phyloP scores from a whole-genome alignment of 768 basidiomycete genomes.

The Suillus paluster region DNA sequence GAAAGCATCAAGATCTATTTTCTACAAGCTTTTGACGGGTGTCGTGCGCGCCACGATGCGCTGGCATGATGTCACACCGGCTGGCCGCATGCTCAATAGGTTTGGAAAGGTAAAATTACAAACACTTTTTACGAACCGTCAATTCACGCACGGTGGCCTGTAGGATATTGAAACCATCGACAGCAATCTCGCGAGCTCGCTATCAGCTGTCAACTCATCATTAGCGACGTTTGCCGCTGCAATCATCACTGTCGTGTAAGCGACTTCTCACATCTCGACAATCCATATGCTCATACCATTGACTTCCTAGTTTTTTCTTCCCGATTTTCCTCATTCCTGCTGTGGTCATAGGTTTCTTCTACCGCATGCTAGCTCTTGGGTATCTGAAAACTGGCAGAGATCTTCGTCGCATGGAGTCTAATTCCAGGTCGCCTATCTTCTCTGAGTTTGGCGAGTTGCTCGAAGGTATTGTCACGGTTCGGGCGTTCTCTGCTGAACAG shows the following conservation, averaged over 20 bases:
- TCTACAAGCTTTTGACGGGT: conserved; percentile 60
- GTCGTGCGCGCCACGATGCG: conserved; percentile 86
- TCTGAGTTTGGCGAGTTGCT: conserved; percentile 82
- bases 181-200: conserved; percentile 63
- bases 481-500: conserved; percentile 85
- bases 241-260: conserved; percentile 71
- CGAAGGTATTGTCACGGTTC: conserved; percentile 90
- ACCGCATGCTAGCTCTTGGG: conserved; percentile 69
- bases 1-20: conserved; percentile 40
- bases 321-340: conserved; percentile 86
- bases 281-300: conserved; percentile 16
- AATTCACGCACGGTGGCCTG: neutral
- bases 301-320: conserved; percentile 59
- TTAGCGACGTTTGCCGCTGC: conserved; percentile 79
- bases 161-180: conserved; percentile 90
- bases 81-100: conserved; percentile 82
- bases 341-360: conserved; percentile 69
- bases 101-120: conserved; percentile 65
- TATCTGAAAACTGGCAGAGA: conserved; percentile 84
- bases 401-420: conserved; percentile 89
- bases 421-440: conserved; percentile 82
- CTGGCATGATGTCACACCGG: conserved; percentile 83
- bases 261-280: conserved; percentile 7
- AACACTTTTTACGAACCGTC: neutral
- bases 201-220: conserved; percentile 79